A percentile compares a stretch with the other conserved stretches of the same genome.
phyloP scores from a whole-genome alignment of 805 yeast genomes.

The Sugiyamaella lignohabitans region DNA sequence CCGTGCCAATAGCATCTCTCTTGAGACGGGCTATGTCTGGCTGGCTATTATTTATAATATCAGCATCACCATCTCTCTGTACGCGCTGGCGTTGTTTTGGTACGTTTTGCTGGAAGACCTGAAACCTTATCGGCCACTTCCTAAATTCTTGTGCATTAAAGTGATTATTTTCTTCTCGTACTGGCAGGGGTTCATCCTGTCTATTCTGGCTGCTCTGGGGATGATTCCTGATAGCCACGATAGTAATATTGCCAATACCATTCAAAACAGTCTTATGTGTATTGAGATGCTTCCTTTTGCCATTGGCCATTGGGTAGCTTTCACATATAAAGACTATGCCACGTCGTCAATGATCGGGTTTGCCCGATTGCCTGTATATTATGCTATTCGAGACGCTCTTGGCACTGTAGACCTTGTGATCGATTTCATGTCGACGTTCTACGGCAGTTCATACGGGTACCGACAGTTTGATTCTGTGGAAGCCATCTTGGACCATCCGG shows the following conservation, averaged over 20 bases:
- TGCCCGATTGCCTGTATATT: conserved; percentile 50
- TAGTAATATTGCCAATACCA: conserved; percentile 43
- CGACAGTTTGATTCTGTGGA: conserved; percentile 78
- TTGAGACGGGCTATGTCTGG: conserved; percentile 52
- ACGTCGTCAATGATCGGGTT: conserved; percentile 58
- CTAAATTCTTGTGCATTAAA: conserved; percentile 88
- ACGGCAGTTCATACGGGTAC: conserved; percentile 73
- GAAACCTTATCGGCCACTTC: conserved; percentile 77
- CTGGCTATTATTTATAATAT: conserved; percentile 65
- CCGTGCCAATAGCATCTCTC: conserved; percentile 44
- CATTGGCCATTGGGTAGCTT: conserved; percentile 80
- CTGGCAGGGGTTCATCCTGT: conserved; percentile 80
- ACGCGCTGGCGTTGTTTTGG: conserved; percentile 88
- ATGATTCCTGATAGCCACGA: conserved; percentile 30
- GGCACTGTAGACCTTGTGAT: conserved; percentile 70
- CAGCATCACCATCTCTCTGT: conserved; percentile 75
- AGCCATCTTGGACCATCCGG: conserved; percentile 55
- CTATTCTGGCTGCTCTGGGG: conserved; percentile 32
- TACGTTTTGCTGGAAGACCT: conserved; percentile 75
- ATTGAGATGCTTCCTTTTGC: conserved; percentile 83
- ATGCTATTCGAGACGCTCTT: conserved; percentile 70
- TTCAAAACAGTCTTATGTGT: conserved; percentile 75
- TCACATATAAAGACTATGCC: conserved; percentile 68
- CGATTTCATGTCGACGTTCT: conserved; percentile 65
- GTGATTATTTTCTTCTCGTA: conserved; percentile 94